Percentiles rank a stretch among this genome's conserved stretches.
Evolutionary conservation across 306 rosid genomes (phyloP).

Genomic region (Fragaria ananassa): DNA sequence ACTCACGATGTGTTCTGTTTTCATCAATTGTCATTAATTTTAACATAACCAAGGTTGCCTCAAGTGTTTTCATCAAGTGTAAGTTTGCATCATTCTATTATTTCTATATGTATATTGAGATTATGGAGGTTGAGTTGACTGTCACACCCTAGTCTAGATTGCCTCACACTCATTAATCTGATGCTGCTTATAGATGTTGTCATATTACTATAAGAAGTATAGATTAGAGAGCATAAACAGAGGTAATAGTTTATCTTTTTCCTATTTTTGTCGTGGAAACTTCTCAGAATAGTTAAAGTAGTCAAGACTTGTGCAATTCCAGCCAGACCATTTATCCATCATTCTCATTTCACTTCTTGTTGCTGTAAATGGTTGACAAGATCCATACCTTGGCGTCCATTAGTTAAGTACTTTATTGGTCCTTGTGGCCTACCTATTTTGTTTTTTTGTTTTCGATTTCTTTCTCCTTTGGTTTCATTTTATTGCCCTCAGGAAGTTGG

Average conservation of each 20-base stretch:
- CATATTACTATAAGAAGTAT: background rate
- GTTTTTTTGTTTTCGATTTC: background rate
- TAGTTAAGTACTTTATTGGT: background rate
- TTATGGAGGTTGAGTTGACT: background rate
- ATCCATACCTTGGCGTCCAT: background rate
- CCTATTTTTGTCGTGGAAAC: background rate
- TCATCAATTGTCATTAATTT: background rate
- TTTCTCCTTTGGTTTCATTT: constrained; percentile 13
- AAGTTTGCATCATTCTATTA: constrained; percentile 2
- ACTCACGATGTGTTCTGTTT: background rate
- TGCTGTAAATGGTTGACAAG: background rate
- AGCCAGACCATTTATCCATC: background rate
- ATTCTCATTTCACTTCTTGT: background rate
- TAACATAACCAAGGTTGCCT: background rate
- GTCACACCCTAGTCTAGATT: background rate
- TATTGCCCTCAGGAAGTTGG: constrained; percentile 26
- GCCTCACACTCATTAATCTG: background rate
- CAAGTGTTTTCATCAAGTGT: background rate
- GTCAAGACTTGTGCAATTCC: background rate
- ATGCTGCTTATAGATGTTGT: background rate
- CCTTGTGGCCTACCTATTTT: constrained; percentile 12
- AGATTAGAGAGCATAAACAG: background rate
- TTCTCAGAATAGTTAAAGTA: constrained; percentile 5
- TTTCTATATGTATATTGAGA: background rate
- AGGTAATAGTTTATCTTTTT: background rate